Base-by-base conservation (phyloP, 2,329 filamentous ascomycete genomes). In the Nigrograna mackinnonii region DNA sequence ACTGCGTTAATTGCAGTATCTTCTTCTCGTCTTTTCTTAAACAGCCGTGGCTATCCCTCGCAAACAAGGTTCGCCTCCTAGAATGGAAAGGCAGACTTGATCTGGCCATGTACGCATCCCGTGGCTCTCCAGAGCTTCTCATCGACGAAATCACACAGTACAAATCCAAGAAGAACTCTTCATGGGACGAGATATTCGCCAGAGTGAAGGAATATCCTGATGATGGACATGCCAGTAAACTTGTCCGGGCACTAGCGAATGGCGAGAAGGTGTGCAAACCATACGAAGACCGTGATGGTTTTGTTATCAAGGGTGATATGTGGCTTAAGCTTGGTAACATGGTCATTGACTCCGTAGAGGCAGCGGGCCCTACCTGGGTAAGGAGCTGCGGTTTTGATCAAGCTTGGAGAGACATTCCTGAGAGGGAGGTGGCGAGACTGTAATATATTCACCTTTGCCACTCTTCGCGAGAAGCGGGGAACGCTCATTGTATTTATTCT, bases 31-130 rank as follows among this genome's bases (percentile, higher is more conserved):
- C 76, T 6, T 77, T 96, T 62, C 78, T 84, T 58, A 70, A 71
- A 9, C 77, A 77, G 50, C 51, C 74, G 26, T 94, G 80, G 79
- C 74, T 91, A 32, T 74, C 82, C 0, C 60, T 69, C 0, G 72
- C 75, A 6, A 73, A 74, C 35, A 92, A 91, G 61, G 73, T 77
- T 11, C 82, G 88, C 5, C 70, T 96, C 0, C 74, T 96, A 6
- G 87, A 94, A 67, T 91, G 84, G 81, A 95, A 95, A 67, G 87
- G 85, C 37, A 82, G 90, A 31, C 69, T 84, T 53, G 88, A 94
- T 61, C 71, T 95, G 5, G 60, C 84, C 5, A 76, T 90, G 68
- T 96, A 95, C 63, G 80, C 85, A 1, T 87, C 85, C 2, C 78
- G 86, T 7, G 79, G 79, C 3, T 79, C 77, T 2, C 85, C 89